phyloP scores from a whole-genome alignment of 2,329 filamentous ascomycete genomes.

The Elsinoe arachidis region DNA sequence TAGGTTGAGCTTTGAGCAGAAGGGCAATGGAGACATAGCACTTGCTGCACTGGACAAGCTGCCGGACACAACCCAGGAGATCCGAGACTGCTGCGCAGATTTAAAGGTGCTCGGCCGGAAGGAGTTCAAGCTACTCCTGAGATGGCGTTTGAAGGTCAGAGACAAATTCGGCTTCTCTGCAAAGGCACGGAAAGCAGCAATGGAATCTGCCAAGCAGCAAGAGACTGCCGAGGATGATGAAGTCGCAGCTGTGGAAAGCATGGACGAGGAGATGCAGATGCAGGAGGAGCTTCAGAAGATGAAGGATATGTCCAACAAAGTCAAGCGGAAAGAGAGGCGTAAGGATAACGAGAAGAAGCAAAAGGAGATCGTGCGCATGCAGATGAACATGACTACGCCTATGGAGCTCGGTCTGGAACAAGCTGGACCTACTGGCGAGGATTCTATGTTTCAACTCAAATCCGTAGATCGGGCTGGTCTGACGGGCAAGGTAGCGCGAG shows the following conservation, averaged over 20 bases:
- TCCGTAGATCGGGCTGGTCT: constrained; percentile 67
- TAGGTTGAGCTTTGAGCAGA: constrained; percentile 73
- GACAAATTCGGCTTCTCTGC: constrained; percentile 72
- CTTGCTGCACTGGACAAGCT: constrained; percentile 77
- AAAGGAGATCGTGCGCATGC: constrained; percentile 90
- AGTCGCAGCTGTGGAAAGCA: constrained; percentile 71
- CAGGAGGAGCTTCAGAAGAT: constrained; percentile 79
- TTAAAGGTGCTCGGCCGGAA: constrained; percentile 86
- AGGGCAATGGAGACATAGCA: constrained; percentile 65
- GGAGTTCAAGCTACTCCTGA: constrained; percentile 82
- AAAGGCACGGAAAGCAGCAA: constrained; percentile 20
- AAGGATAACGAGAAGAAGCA: constrained; percentile 91
- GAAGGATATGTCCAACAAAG: constrained; percentile 66
- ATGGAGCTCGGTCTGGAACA: constrained; percentile 95
- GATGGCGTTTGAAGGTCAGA: constrained; percentile 81
- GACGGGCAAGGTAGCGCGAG: constrained; percentile 55
- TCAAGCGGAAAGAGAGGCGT: constrained; percentile 74
- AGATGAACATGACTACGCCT: constrained; percentile 92
- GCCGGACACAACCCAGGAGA: constrained; percentile 76
- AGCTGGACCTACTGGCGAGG: constrained; percentile 65
- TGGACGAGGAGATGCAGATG: constrained; percentile 90
- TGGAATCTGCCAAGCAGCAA: constrained; percentile 32
- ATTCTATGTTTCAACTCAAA: constrained; percentile 80
- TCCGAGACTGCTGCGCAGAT: constrained; percentile 69
- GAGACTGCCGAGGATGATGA: constrained; percentile 42